Evolutionary conservation across 2,329 filamentous ascomycete genomes (phyloP).

Genomic region (Teratosphaeriaceae sp.): DNA sequence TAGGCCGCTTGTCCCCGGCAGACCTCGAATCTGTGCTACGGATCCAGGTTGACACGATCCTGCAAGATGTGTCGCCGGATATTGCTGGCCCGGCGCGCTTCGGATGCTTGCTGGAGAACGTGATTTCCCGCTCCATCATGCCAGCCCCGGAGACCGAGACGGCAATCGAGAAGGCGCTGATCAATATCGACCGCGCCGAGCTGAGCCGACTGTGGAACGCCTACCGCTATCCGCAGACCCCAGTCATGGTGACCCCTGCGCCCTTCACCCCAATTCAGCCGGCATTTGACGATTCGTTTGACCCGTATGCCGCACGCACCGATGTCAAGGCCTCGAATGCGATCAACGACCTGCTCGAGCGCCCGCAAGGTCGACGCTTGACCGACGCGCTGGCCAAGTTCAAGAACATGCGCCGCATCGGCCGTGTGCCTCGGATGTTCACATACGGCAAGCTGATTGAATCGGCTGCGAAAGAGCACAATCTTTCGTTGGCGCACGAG

Average conservation of each 20-base stretch:
- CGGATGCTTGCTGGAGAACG: constrained; percentile 54
- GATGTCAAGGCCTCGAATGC: constrained; percentile 90
- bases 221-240: constrained; percentile 44
- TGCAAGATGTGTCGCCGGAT: constrained; percentile 42
- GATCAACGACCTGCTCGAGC: constrained; percentile 86
- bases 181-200: constrained; percentile 45
- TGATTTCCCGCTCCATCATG: constrained; percentile 46
- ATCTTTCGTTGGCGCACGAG: constrained; percentile 75
- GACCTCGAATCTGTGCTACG: constrained; percentile 55
- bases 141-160: constrained; percentile 50
- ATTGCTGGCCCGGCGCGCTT: constrained; percentile 55
- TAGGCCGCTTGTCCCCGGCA: constrained; percentile 47
- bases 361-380: constrained; percentile 61
- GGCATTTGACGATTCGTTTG: constrained; percentile 72
- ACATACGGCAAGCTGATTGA: constrained; percentile 95
- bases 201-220: constrained; percentile 52
- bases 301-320: constrained; percentile 83
- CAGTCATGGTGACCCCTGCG: constrained; percentile 41
- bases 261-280: constrained; percentile 43
- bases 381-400: constrained; percentile 77
- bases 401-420: constrained; percentile 86
- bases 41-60: constrained; percentile 49
- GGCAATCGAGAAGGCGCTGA: constrained; percentile 53
- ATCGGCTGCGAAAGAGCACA: constrained; percentile 79
- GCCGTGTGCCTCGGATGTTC: constrained; percentile 89